These are phyloP conservation scores for Scopulariopsis brevicaulis DNA, from an alignment of 2,329 filamentous ascomycete species.

Conservation along the genomic window DNA sequence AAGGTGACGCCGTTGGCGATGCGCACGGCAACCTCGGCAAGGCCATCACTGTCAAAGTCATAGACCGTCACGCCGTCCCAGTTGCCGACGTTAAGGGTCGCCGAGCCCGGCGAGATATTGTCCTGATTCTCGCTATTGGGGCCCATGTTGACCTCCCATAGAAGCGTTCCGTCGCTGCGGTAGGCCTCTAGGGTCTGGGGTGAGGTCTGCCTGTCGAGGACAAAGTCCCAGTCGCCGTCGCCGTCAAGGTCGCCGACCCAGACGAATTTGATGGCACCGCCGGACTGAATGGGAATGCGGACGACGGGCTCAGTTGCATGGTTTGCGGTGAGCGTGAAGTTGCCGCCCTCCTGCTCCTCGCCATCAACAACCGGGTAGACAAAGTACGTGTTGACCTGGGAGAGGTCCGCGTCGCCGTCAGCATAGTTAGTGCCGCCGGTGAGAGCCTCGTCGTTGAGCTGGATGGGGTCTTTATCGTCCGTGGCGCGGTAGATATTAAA, in stretches of 20 bases:
- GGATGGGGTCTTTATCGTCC: neutral
- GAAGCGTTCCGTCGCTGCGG: conserved; percentile 9
- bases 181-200: conserved; percentile 9
- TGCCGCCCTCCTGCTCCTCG: conserved; percentile 7
- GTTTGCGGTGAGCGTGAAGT: conserved; percentile 8
- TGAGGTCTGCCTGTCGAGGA: conserved; percentile 10
- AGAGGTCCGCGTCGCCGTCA: conserved; percentile 7
- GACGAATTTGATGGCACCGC: conserved; percentile 11
- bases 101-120: conserved; percentile 11
- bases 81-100: conserved; percentile 10
- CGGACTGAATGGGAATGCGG: conserved; percentile 9
- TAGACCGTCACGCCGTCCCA: conserved; percentile 13
- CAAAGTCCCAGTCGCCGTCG: conserved; percentile 12
- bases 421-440: conserved; percentile 11
- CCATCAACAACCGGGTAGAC: conserved; percentile 9
- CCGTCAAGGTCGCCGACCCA: conserved; percentile 14
- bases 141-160: conserved; percentile 11
- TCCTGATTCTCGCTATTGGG: conserved; percentile 11
- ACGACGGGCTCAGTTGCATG: conserved; percentile 7
- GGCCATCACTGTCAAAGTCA: conserved; percentile 12
- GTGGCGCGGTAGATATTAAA: conserved; percentile 12
- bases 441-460: conserved; percentile 8
- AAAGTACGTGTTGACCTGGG: conserved; percentile 10
- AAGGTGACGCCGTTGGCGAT: conserved; percentile 12
- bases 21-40: conserved; percentile 11